These are phyloP conservation scores for Colletotrichum sp. DNA, from an alignment of 2,329 filamentous ascomycete species.

Conservation along the genomic window DNA sequence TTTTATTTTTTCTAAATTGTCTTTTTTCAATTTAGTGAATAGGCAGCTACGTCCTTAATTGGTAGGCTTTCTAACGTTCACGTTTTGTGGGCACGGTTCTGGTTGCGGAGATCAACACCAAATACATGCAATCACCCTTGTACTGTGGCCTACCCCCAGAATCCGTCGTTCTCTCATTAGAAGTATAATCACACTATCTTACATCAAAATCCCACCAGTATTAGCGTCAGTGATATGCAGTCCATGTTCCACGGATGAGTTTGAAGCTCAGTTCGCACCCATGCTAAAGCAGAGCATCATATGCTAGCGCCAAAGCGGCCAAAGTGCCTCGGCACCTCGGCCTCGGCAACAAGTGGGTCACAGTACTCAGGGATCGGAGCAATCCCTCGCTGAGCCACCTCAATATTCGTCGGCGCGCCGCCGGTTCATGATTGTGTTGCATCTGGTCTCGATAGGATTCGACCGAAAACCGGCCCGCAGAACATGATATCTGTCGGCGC, in stretches of 20 bases:
- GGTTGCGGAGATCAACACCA: rapidly evolving
- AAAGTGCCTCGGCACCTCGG: constrained; percentile 13
- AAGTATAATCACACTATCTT: background rate
- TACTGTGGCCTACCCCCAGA: background rate
- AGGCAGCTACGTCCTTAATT: background rate
- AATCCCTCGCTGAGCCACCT: background rate
- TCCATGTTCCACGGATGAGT: background rate
- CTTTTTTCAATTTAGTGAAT: background rate
- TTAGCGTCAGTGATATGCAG: background rate
- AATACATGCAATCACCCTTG: background rate
- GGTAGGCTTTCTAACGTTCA: background rate
- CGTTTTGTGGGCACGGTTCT: background rate
- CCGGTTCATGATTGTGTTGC: background rate
- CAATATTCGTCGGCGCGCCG: background rate
- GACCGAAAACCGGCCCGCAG: background rate
- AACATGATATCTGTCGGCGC: background rate
- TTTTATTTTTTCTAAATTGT: background rate
- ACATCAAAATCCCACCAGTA: background rate
- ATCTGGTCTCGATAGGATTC: background rate
- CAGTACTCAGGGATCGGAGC: background rate
- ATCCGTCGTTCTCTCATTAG: background rate
- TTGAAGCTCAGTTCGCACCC: background rate
- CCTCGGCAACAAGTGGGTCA: background rate
- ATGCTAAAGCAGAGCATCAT: background rate
- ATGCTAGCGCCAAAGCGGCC: background rate